Percentiles rank a stretch among this genome's conserved stretches.
These are phyloP conservation scores for Symbiodinium pilosum DNA, from an alignment of 73 alveolate species.

Conservation along the genomic window DNA sequence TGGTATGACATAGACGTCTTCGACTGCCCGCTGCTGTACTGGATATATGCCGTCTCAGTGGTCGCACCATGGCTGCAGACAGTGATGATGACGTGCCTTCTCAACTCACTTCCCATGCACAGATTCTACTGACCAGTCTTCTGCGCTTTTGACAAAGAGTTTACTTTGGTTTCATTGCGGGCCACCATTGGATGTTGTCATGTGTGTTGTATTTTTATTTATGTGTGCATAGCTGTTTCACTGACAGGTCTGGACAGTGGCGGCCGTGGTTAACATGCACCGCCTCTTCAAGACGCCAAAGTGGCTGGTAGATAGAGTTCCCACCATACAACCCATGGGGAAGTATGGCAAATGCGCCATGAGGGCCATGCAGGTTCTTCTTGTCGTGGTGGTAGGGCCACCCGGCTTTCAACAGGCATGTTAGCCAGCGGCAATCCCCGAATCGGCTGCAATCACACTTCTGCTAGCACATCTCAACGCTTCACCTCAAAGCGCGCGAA, in stretches of 20 bases:
- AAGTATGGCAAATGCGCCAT: not conserved
- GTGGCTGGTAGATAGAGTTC: too few species aligned
- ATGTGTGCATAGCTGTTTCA: too few species aligned
- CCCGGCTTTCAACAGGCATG: not conserved
- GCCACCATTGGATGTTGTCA: not conserved
- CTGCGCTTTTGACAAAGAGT: too few species aligned
- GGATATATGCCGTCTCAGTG: slow-evolving; percentile 19
- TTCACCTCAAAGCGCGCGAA: too few species aligned
- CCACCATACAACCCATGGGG: too few species aligned
- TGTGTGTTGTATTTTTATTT: not conserved
- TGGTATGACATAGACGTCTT: slow-evolving; percentile 75
- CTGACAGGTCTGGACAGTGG: not conserved
- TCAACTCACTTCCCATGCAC: too few species aligned
- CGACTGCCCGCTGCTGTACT: slow-evolving; percentile 30
- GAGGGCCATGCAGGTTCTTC: not conserved
- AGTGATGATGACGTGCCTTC: too few species aligned
- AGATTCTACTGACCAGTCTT: too few species aligned
- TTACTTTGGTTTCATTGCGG: too few species aligned
- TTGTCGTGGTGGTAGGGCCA: not conserved
- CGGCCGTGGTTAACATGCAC: not conserved
- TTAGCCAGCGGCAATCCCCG: not conserved
- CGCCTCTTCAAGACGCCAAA: not conserved
- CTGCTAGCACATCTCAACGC: too few species aligned
- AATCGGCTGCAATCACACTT: too few species aligned
- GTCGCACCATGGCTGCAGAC: not conserved